phyloP scores from a whole-genome alignment of 2,329 filamentous ascomycete genomes.

The Xylariaceae sp. region DNA sequence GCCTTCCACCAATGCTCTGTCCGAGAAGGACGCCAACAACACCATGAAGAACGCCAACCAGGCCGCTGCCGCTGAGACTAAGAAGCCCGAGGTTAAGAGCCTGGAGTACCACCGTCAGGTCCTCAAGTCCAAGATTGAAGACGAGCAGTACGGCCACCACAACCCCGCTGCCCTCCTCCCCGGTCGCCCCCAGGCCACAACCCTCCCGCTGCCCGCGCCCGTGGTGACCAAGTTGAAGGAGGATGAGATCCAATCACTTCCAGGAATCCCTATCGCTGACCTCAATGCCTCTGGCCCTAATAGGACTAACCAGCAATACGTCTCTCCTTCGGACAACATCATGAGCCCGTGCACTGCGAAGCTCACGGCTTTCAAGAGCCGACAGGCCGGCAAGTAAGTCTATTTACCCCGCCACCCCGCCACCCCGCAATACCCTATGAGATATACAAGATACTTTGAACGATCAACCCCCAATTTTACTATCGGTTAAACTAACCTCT shows the following conservation, averaged over 20 bases:
- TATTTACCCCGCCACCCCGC: not conserved
- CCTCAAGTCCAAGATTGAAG: constrained; percentile 66
- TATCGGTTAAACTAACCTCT: not conserved
- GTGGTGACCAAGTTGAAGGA: constrained; percentile 17
- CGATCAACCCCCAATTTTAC: not conserved
- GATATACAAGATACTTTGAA: no score
- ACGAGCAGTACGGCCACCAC: constrained; percentile 50
- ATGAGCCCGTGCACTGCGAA: constrained; percentile 84
- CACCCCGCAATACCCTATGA: no score
- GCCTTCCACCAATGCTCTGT: constrained; percentile 56
- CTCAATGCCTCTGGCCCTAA: constrained; percentile 11
- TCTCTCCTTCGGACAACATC: constrained; percentile 84
- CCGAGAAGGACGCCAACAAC: constrained; percentile 63
- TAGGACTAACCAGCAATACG: constrained; percentile 53
- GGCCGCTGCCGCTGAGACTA: constrained; percentile 32
- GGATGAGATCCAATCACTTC: constrained; percentile 17
- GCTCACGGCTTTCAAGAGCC: constrained; percentile 74
- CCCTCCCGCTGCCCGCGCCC: constrained; percentile 4
- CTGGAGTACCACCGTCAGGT: constrained; percentile 78
- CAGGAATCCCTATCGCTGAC: constrained; percentile 26
- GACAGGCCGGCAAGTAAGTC: constrained; percentile 72
- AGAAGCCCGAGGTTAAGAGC: constrained; percentile 52
- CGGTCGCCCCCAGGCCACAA: constrained; percentile 15
- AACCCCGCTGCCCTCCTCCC: constrained; percentile 4
- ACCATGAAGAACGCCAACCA: constrained; percentile 23